phyloP scores from a whole-genome alignment of 768 basidiomycete species.

The Phaeotremella skinneri region DNA sequence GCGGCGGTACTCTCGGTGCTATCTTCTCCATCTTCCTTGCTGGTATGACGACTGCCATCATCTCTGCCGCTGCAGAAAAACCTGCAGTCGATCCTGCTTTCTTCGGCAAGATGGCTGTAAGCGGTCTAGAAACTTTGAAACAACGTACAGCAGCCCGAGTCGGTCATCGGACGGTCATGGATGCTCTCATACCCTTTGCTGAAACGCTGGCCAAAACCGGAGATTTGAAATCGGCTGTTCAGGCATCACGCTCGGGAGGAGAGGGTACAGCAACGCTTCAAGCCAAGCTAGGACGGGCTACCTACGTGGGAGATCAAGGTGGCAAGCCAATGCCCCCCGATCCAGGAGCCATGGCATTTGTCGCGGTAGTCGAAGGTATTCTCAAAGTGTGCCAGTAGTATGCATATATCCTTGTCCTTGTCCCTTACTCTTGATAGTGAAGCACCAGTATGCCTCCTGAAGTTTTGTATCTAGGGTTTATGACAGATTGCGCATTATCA shows the following conservation, averaged over 20 bases:
- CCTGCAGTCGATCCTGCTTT: slow-evolving; percentile 24
- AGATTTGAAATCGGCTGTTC: slow-evolving; percentile 33
- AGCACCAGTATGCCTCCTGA: no score
- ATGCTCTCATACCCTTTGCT: slow-evolving; percentile 49
- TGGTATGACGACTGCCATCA: slow-evolving; percentile 40
- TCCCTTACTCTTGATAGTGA: no score
- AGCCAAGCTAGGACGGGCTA: slow-evolving; percentile 47
- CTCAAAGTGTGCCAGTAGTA: slow-evolving; percentile 25
- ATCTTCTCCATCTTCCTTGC: slow-evolving; percentile 50
- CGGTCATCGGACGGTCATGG: slow-evolving; percentile 50
- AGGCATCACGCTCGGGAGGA: slow-evolving; percentile 37
- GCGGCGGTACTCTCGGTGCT: slow-evolving; percentile 48
- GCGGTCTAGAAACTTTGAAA: slow-evolving; percentile 40
- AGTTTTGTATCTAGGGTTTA: slow-evolving; percentile 1
- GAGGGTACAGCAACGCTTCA: slow-evolving; percentile 34
- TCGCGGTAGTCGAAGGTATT: slow-evolving; percentile 41
- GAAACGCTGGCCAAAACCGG: slow-evolving; percentile 34
- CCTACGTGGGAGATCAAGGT: slow-evolving; percentile 41
- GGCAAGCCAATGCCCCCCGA: slow-evolving; percentile 43
- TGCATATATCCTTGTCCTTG: no score
- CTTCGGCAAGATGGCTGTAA: slow-evolving; percentile 30
- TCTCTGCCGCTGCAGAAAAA: slow-evolving; percentile 13
- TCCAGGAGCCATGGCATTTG: slow-evolving; percentile 49
- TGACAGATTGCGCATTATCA: slow-evolving; percentile 53
- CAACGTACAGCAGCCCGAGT: slow-evolving; percentile 46